A percentile compares a stretch with the other conserved stretches of the same genome.
These are phyloP conservation scores for Apophysomyces sp. DNA, from an alignment of 371 early-diverging fungal genomes.

Conservation along the genomic window DNA sequence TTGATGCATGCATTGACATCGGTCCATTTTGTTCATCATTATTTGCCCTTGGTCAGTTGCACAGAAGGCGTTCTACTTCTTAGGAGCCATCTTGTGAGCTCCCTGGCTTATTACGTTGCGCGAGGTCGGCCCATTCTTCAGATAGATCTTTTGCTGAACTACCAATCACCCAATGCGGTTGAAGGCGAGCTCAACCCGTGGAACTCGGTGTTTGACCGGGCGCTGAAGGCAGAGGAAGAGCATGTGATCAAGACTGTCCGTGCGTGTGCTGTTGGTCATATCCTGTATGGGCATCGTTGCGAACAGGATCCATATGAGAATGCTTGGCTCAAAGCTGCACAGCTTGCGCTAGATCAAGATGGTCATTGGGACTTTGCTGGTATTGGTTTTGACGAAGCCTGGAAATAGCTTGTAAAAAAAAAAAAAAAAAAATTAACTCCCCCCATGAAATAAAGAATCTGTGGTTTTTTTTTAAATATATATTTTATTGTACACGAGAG, in stretches of 20 bases:
- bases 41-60: constrained; percentile 23
- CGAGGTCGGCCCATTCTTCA: constrained; percentile 45
- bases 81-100: constrained; percentile 32
- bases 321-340: constrained; percentile 37
- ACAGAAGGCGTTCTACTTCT: constrained; percentile 39
- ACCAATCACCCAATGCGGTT: constrained; percentile 9
- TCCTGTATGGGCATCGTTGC: constrained; percentile 29
- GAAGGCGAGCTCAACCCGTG: constrained; percentile 38
- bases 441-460: no score
- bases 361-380: constrained; percentile 44
- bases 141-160: constrained; percentile 32
- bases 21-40: constrained; percentile 47
- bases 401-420: no score
- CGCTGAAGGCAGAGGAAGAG: constrained; percentile 46
- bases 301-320: constrained; percentile 6
- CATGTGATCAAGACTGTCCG: constrained; percentile 58
- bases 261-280: constrained; percentile 41
- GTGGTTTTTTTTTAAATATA: no score
- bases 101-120: constrained; percentile 36
- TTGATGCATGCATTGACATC: constrained; percentile 60
- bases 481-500: background rate
- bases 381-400: constrained; percentile 38
- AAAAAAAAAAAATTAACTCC: no score
- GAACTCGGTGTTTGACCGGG: constrained; percentile 40
- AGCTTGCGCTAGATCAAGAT: constrained; percentile 31